These are phyloP conservation scores for Epichloe amarillans DNA, from an alignment of 2,329 filamentous ascomycete species.

Conservation along the genomic window DNA sequence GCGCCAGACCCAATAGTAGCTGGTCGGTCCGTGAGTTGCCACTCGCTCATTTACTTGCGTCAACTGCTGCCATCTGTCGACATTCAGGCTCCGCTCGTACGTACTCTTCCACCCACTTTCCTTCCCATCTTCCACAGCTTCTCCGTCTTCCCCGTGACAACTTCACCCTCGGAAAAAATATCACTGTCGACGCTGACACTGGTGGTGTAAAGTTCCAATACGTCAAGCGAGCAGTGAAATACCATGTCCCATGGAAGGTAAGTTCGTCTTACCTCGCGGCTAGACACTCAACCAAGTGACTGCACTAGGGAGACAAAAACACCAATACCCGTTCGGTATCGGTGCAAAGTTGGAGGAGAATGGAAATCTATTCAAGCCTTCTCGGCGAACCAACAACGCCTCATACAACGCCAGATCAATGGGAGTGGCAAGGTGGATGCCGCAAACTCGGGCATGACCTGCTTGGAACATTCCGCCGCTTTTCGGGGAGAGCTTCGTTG, in stretches of 20 bases:
- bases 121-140: background rate
- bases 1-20: background rate
- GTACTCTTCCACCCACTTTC: background rate
- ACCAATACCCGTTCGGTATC: constrained; percentile 10
- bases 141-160: background rate
- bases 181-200: background rate
- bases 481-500: constrained; percentile 16
- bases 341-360: constrained; percentile 25
- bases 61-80: background rate
- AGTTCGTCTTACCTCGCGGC: background rate
- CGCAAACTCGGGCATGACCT: constrained; percentile 23
- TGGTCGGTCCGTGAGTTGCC: background rate
- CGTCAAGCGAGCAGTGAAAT: background rate
- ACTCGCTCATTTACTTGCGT: background rate
- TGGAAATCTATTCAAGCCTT: constrained; percentile 20
- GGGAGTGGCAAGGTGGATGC: constrained; percentile 11
- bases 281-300: background rate
- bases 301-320: background rate
- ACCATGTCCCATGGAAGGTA: background rate
- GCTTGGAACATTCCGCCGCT: constrained; percentile 19
- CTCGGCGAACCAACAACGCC: constrained; percentile 19
- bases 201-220: background rate
- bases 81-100: background rate
- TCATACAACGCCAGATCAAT: constrained; percentile 11
- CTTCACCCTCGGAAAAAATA: background rate